These are phyloP conservation scores for Corymbia calophylla DNA, from an alignment of 441 rosid genomes.

Conservation along the genomic window DNA sequence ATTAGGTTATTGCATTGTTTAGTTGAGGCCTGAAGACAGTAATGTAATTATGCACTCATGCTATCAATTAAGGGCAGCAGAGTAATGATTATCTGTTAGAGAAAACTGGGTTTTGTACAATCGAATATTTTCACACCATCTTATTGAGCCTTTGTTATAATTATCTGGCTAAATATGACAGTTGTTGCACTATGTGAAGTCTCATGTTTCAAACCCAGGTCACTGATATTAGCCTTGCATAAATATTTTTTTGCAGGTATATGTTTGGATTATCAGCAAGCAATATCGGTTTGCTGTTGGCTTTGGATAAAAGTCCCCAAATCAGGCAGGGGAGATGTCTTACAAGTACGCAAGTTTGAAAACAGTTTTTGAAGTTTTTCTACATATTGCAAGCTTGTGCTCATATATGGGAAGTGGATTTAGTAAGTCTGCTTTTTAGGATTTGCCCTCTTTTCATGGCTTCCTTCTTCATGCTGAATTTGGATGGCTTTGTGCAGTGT, in stretches of 20 bases:
- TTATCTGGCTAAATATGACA: background rate
- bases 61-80: background rate
- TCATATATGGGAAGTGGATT: slow-evolving; percentile 12
- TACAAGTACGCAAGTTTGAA: slow-evolving; percentile 62
- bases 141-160: background rate
- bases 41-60: background rate
- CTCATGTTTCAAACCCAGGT: background rate
- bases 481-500: slow-evolving; percentile 33
- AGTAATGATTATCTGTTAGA: background rate
- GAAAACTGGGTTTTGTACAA: background rate
- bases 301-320: slow-evolving; percentile 65
- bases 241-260: slow-evolving; percentile 33
- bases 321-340: slow-evolving; percentile 82
- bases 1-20: background rate
- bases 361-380: background rate
- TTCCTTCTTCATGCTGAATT: slow-evolving; percentile 14
- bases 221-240: background rate
- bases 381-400: slow-evolving; percentile 12
- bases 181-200: background rate
- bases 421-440: slow-evolving; percentile 8
- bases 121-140: background rate
- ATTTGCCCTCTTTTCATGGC: slow-evolving; percentile 15
- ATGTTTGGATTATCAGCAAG: slow-evolving; percentile 46
- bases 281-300: slow-evolving; percentile 68
- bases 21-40: background rate